Percentiles rank a stretch among this genome's conserved stretches.
Evolutionary conservation across 495 filamentous ascomycete genomes (phyloP).

Genomic region (Parathielavia hyrcaniae): DNA sequence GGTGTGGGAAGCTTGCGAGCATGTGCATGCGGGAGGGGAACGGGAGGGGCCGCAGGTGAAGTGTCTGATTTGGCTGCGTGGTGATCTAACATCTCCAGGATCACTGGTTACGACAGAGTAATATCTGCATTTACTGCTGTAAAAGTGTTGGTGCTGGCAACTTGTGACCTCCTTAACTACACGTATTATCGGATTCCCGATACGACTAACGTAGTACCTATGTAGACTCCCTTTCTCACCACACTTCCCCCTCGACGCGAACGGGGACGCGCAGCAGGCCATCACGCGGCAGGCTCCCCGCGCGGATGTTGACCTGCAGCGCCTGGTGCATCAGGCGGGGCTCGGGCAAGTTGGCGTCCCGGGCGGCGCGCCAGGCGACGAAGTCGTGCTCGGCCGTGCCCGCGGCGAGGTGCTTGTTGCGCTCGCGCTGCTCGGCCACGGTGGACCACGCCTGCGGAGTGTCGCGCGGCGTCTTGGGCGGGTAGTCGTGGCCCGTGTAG

Average conservation of each 20-base stretch:
- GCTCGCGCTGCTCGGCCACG: slow-evolving; percentile 44
- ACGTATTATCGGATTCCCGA: too few species aligned
- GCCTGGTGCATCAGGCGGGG: slow-evolving; percentile 51
- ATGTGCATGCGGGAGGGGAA: not conserved
- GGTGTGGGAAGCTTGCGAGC: not conserved
- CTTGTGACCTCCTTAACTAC: too few species aligned
- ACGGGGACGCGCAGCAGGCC: slow-evolving; percentile 43
- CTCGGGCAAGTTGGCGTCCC: slow-evolving; percentile 44
- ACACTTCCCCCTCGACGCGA: slow-evolving; percentile 23
- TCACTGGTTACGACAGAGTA: too few species aligned
- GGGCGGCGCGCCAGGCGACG: slow-evolving; percentile 39
- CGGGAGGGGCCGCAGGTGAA: slow-evolving; percentile 1
- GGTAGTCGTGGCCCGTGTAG: slow-evolving; percentile 51
- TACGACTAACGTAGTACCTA: too few species aligned
- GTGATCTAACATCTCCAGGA: too few species aligned
- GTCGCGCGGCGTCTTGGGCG: slow-evolving; percentile 26
- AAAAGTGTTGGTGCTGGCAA: too few species aligned
- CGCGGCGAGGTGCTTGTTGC: slow-evolving; percentile 50
- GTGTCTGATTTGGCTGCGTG: not conserved
- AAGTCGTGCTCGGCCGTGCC: slow-evolving; percentile 44
- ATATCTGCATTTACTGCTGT: too few species aligned
- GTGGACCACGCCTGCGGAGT: slow-evolving; percentile 42
- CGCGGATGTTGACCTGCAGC: slow-evolving; percentile 56
- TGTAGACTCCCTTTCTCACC: not conserved
- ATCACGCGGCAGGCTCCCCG: slow-evolving; percentile 44